Conservation (phyloP, 371 early-diverging fungal genomes). For the Mortierella sp. region DNA sequence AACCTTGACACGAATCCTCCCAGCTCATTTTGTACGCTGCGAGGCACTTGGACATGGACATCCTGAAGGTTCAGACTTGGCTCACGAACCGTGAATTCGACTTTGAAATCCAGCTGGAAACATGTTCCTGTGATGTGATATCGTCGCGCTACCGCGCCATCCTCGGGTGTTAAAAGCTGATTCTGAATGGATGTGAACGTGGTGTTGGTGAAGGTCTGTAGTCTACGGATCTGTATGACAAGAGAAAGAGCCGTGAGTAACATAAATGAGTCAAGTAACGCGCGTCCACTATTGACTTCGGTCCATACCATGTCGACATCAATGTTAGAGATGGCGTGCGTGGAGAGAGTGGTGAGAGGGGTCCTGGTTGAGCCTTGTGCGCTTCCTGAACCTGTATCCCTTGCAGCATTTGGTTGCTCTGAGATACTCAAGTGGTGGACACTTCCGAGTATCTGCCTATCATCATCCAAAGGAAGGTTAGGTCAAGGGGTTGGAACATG, state of each 20-base stretch:
- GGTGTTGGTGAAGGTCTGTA: slow-evolving; percentile 39
- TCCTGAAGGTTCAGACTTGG: slow-evolving; percentile 22
- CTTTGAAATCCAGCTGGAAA: slow-evolving; percentile 29
- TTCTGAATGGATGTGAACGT: slow-evolving; percentile 36
- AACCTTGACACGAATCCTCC: slow-evolving; percentile 21
- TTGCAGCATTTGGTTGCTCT: not conserved
- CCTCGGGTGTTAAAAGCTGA: slow-evolving; percentile 11
- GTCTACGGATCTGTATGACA: slow-evolving; percentile 19
- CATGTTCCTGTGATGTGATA: slow-evolving; percentile 34
- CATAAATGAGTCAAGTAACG: no score
- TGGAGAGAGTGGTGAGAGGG: slow-evolving; percentile 9
- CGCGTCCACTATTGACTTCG: no score
- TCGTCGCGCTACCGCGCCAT: slow-evolving; percentile 9
- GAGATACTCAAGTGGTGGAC: slow-evolving; percentile 19
- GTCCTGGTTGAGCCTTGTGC: slow-evolving; percentile 4
- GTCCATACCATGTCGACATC: slow-evolving; percentile 28
- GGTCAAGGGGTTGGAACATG: not conserved
- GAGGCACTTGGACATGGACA: slow-evolving; percentile 20
- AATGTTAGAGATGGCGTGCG: slow-evolving; percentile 6
- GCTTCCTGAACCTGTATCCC: not conserved
- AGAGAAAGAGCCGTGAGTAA: not conserved
- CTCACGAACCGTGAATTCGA: slow-evolving; percentile 39
- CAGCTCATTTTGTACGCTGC: slow-evolving; percentile 22
- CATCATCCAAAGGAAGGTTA: not conserved
- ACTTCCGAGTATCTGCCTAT: slow-evolving; percentile 19